Base-by-base conservation (phyloP, 1,284 basidiomycete genomes). In the Entoloma clypeatum region DNA sequence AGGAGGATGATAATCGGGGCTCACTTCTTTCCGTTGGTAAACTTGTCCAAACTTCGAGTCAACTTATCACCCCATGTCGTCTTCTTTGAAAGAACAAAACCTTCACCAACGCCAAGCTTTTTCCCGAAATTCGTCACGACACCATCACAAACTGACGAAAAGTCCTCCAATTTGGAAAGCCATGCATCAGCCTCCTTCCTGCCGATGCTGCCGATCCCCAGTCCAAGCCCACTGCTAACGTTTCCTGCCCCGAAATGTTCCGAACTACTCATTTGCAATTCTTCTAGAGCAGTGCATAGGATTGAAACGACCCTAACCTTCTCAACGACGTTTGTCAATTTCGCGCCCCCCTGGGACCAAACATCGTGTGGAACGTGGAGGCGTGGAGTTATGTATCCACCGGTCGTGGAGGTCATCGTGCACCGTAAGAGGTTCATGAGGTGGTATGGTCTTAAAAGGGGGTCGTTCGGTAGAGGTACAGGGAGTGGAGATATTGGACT, bases 21-120 rank as follows among this genome's bases (percentile, higher is more conserved):
- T 57, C 59, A 94, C 92, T 86, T 90, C 66, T 92, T 92, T 44
- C 84, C 87, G 50, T 85, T 92, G 27, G 91, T 91, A 56, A 97
- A 82, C 61, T 92, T 90, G 65, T 96, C 92, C 52, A 96, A 76
- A 51, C 82, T 81, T 51, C 89, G 77, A 41, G 81, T 81, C 32
- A 95, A 68, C 59, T 88, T 92, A 48, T 81, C 81, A 32, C 89
- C 79, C 90, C 89, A 92, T 23, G 75, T 78, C 44, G 73, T 78
- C 68, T 92, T 92, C 74, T 89, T 92, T 25, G n/a, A n/a, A n/a
- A 77, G 71, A 39, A 81, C 81, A 53, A 89, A 87, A 8, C 86
- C 85, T 65, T 89, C 84, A 44, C 86, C 84, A 42, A 94, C 80
- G 4, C 91, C 85, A 25, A 98, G 68, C 64, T 95, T 96, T 70